Conservation (phyloP, 805 yeast genomes). For the Brettanomyces nanus region DNA sequence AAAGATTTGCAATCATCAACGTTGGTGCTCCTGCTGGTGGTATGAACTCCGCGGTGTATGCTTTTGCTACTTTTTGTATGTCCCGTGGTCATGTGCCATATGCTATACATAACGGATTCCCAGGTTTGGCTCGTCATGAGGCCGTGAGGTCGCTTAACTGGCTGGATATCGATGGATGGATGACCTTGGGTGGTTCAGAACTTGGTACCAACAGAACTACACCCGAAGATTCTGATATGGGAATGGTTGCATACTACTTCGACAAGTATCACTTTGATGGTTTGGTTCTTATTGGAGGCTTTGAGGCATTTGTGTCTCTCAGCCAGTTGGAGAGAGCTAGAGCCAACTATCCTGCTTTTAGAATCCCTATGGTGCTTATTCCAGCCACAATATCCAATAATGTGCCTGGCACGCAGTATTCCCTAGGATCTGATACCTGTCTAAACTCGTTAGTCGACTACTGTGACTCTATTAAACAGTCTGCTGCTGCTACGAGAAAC, state of each 20-base stretch:
- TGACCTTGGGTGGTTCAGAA: slow-evolving; percentile 69
- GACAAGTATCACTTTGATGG: slow-evolving; percentile 66
- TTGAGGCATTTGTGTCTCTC: slow-evolving; percentile 69
- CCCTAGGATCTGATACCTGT: slow-evolving; percentile 94
- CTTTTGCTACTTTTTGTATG: slow-evolving; percentile 67
- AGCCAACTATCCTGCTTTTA: slow-evolving; percentile 56
- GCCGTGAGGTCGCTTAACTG: slow-evolving; percentile 52
- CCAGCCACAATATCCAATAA: slow-evolving; percentile 86
- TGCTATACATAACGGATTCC: slow-evolving; percentile 69
- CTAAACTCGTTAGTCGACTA: slow-evolving; percentile 82
- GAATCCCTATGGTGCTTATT: slow-evolving; percentile 68
- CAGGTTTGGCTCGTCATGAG: slow-evolving; percentile 60
- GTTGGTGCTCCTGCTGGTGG: slow-evolving; percentile 81
- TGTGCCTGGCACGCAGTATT: slow-evolving; percentile 98
- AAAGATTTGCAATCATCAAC: slow-evolving; percentile 62
- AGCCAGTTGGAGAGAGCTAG: slow-evolving; percentile 58
- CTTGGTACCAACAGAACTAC: slow-evolving; percentile 71
- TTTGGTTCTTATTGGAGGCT: slow-evolving; percentile 69
- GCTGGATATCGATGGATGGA: slow-evolving; percentile 70
- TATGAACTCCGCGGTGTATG: slow-evolving; percentile 68
- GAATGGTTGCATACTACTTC: slow-evolving; percentile 63
- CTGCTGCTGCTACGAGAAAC: slow-evolving; percentile 90
- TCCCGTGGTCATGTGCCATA: slow-evolving; percentile 66
- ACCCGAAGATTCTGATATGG: slow-evolving; percentile 59
- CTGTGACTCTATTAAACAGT: slow-evolving; percentile 92